Evolutionary conservation across 768 basidiomycete genomes (phyloP), one percentile per base, ranked within the genome.

Genomic region (Russula lepida): DNA sequence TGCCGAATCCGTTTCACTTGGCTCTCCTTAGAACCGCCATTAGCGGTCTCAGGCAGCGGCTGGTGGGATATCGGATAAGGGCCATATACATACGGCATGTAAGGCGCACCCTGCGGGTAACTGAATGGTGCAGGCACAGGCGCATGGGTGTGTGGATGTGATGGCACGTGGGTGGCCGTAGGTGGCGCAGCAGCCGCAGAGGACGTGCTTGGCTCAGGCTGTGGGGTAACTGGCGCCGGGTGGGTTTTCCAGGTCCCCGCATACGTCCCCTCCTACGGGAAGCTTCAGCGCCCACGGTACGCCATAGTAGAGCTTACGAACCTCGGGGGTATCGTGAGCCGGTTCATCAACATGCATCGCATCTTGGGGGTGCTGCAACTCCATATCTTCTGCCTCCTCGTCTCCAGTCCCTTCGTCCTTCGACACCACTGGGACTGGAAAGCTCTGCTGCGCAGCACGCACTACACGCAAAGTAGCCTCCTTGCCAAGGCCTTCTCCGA

Each of bases 1-100:
- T 90, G 89, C 43, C 89, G 84, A 47, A 82, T 82, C 3, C 89
- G 79, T 69, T 88, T 88, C 66, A 72, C 72, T 4, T 76, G 73
- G 2, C 74, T 72, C 59, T 78, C 75, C 51, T 47, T 61, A 1
- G 46, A 15, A 25, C 63, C 28, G 41, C 56, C 44, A 37, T 21
- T 54, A 58, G 56, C 54, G 62, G 66, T 63, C 23, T 74, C 71
- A 39, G 62, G 44, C 48, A 71, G 62, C n/a, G 60, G 61, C 56
- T 57, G 63, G 67, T 27, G 68, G 61, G 33, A 50, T 54, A 74
- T 73, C 37, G 76, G 66, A 56, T 72, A 69, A 59, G 75, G 71
- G 25, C 69, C 63, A 54, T 76, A 78, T 7, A 71, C 71, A 59
- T 77, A 76, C 49, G 68, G 69, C 54, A 75, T 70, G 60, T 75